Conservation (phyloP, 1,284 basidiomycete species). For the Puccinia coronata region DNA sequence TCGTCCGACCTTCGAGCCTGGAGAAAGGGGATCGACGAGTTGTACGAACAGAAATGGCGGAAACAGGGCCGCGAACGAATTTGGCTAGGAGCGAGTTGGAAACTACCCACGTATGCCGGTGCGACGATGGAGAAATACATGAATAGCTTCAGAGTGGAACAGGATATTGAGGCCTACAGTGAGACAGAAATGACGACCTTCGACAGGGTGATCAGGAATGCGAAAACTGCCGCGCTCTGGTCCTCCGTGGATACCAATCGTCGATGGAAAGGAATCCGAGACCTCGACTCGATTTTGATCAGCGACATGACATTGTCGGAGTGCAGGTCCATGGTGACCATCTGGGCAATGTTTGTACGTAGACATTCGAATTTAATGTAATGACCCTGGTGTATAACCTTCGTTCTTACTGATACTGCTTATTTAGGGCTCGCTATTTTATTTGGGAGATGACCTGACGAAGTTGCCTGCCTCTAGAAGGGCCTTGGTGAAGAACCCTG, state of each 20-base stretch:
- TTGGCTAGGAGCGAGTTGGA: conserved; percentile 43
- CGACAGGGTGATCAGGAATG: conserved; percentile 40
- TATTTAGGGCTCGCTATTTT: conserved; percentile 34
- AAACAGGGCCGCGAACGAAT: conserved; percentile 34
- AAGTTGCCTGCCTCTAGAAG: conserved; percentile 20
- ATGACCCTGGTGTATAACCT: too few species aligned
- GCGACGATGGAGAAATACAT: not conserved
- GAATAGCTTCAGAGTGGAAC: conserved; percentile 41
- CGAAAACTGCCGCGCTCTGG: conserved; percentile 33
- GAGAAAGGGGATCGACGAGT: conserved; percentile 11
- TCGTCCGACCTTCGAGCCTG: conserved; percentile 35
- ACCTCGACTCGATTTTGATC: conserved; percentile 30
- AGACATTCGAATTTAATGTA: not conserved
- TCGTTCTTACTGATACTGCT: not conserved
- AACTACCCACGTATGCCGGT: conserved; percentile 10
- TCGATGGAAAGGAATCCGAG: conserved; percentile 27
- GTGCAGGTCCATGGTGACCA: conserved; percentile 30
- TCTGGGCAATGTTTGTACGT: conserved; percentile 46
- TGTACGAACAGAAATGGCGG: conserved; percentile 33
- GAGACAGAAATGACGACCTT: conserved; percentile 39
- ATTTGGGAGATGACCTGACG: conserved; percentile 33
- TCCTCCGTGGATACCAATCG: conserved; percentile 24
- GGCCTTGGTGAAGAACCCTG: conserved; percentile 33
- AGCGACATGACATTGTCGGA: conserved; percentile 34
- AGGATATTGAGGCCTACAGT: conserved; percentile 44